A percentile compares a stretch with the other conserved stretches of the same genome.
Evolutionary conservation across 176 grass and related monocot species (phyloP).

Genomic region (Echinochloa phyllopogon): DNA sequence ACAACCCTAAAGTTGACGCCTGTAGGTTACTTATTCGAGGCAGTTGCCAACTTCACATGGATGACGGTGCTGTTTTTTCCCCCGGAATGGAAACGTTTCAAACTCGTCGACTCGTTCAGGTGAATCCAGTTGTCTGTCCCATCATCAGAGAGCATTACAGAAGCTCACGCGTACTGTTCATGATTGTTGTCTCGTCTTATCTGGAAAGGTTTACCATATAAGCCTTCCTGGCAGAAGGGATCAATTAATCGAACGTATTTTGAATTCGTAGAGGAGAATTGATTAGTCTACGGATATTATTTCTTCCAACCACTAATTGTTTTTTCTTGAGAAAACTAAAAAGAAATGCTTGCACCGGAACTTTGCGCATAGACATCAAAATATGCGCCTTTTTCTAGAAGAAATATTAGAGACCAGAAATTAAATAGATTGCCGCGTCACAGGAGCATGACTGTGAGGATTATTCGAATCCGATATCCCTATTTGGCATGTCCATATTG

Average conservation of each 20-base stretch:
- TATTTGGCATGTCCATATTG: too few species aligned
- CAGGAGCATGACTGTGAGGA: too few species aligned
- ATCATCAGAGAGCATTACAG: neutral
- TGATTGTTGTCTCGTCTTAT: conserved; percentile 1
- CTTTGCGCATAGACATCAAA: too few species aligned
- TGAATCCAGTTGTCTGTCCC: conserved; percentile 11
- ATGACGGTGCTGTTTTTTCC: neutral
- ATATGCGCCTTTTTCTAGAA: too few species aligned
- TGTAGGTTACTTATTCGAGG: neutral
- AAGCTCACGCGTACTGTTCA: neutral
- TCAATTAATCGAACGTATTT: neutral
- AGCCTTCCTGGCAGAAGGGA: neutral
- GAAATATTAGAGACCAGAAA: too few species aligned
- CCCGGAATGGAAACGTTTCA: neutral
- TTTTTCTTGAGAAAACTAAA: too few species aligned
- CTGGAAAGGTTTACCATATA: neutral
- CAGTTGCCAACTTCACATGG: neutral
- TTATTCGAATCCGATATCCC: too few species aligned
- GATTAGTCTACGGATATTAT: too few species aligned
- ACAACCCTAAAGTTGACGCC: neutral
- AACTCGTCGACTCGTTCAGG: neutral
- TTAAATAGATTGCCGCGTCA: too few species aligned
- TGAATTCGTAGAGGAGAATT: too few species aligned
- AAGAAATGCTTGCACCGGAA: too few species aligned
- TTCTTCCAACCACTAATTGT: too few species aligned